phyloP scores from a whole-genome alignment of 2,329 filamentous ascomycete genomes.

The Diaporthe citrichinensis region DNA sequence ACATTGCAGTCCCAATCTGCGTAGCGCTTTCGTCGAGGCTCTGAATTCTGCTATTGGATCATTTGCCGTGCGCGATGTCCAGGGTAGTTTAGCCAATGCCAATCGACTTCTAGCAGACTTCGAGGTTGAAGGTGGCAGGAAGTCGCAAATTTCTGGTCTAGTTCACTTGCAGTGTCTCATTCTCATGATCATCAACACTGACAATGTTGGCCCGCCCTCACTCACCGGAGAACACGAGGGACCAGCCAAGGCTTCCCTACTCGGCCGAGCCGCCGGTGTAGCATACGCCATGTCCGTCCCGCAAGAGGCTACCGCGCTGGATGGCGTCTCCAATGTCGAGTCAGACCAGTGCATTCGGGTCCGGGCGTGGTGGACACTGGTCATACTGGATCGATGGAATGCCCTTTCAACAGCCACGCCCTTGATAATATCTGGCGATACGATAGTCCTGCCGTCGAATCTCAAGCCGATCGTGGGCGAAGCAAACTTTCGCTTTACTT shows the following conservation, averaged over 20 bases:
- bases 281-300: conserved; percentile 72
- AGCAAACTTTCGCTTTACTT: conserved; percentile 73
- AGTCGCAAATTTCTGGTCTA: conserved; percentile 59
- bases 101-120: conserved; percentile 65
- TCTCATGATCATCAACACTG: conserved; percentile 76
- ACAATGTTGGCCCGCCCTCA: conserved; percentile 65
- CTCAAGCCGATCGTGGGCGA: conserved; percentile 74
- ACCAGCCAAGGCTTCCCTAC: conserved; percentile 66
- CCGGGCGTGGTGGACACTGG: conserved; percentile 79
- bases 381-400: conserved; percentile 81
- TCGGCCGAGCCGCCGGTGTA: conserved; percentile 76
- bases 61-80: conserved; percentile 56
- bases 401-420: conserved; percentile 76
- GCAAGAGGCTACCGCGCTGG: conserved; percentile 53
- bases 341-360: conserved; percentile 73
- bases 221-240: conserved; percentile 58
- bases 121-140: conserved; percentile 59
- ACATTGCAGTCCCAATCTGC: conserved; percentile 68
- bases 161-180: conserved; percentile 78
- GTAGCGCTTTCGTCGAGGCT: conserved; percentile 75
- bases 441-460: conserved; percentile 70
- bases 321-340: conserved; percentile 67
- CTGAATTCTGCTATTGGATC: conserved; percentile 72
- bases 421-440: conserved; percentile 73
- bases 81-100: conserved; percentile 58